phyloP scores from a whole-genome alignment of 371 early-diverging fungal species.

The Rhizopus microsporus region DNA sequence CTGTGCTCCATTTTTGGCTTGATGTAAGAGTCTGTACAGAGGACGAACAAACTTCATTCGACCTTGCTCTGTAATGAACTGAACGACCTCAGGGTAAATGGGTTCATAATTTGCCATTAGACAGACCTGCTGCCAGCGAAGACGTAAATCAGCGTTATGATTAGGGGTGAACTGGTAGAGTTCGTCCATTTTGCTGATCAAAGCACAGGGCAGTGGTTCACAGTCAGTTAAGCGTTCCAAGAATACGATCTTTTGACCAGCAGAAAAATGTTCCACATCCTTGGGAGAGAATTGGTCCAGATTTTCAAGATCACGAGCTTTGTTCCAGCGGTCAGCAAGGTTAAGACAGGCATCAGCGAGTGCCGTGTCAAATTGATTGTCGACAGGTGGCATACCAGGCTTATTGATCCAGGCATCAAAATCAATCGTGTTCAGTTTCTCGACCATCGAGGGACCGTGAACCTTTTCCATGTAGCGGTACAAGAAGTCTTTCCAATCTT shows the following conservation, averaged over 20 bases:
- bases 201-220: slow-evolving; percentile 63
- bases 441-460: slow-evolving; percentile 67
- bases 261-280: slow-evolving; percentile 67
- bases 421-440: slow-evolving; percentile 73
- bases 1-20: slow-evolving; percentile 66
- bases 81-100: slow-evolving; percentile 74
- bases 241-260: slow-evolving; percentile 85
- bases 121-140: slow-evolving; percentile 87
- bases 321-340: slow-evolving; percentile 78
- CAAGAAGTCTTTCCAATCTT: slow-evolving; percentile 84
- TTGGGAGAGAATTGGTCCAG: slow-evolving; percentile 56
- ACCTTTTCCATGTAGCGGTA: slow-evolving; percentile 68
- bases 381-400: slow-evolving; percentile 89
- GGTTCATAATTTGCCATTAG: slow-evolving; percentile 76
- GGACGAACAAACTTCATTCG: slow-evolving; percentile 95
- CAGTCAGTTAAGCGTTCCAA: slow-evolving; percentile 76
- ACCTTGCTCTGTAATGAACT: slow-evolving; percentile 86
- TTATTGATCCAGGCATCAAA: slow-evolving; percentile 90
- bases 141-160: slow-evolving; percentile 85
- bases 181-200: slow-evolving; percentile 71
- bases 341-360: slow-evolving; percentile 78
- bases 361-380: slow-evolving; percentile 80
- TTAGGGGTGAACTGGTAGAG: slow-evolving; percentile 70
- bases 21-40: slow-evolving; percentile 69
- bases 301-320: slow-evolving; percentile 47